These are phyloP conservation scores for Ceriops tagal DNA, from an alignment of 345 rosid genomes.

Conservation along the genomic window DNA sequence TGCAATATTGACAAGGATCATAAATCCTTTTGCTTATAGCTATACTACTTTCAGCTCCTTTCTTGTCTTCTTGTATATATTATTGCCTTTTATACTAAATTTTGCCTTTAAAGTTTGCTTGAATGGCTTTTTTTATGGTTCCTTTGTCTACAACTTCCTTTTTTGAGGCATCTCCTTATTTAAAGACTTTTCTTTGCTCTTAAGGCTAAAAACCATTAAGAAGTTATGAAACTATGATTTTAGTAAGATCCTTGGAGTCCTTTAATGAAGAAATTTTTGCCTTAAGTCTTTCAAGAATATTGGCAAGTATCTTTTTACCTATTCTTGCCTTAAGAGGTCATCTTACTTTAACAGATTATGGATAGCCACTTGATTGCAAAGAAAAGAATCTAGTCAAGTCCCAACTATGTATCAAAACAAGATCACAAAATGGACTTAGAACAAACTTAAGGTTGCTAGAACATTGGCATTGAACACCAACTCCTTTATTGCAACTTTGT, in stretches of 20 bases:
- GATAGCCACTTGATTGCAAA: too few relatives aligned
- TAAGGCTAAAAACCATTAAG: background rate
- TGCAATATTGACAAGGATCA: background rate
- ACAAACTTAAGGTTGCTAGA: too few relatives aligned
- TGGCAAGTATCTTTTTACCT: background rate
- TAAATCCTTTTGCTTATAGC: background rate
- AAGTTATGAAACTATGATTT: background rate
- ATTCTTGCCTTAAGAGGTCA: too few relatives aligned
- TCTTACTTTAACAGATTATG: too few relatives aligned
- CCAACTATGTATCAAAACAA: too few relatives aligned
- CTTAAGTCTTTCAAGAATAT: background rate
- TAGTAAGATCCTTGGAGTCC: background rate
- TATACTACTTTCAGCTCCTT: background rate
- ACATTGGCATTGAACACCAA: too few relatives aligned
- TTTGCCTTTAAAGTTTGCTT: background rate
- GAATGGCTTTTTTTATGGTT: background rate
- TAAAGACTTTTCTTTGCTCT: background rate
- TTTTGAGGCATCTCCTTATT: background rate
- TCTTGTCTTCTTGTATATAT: background rate
- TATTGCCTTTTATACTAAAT: background rate
- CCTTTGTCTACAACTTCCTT: too few relatives aligned
- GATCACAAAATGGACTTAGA: too few relatives aligned
- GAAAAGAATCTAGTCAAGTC: too few relatives aligned
- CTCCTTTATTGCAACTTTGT: too few relatives aligned
- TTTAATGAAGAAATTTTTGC: background rate